A percentile compares a stretch with the other conserved stretches of the same genome.
phyloP scores from a whole-genome alignment of 1,284 basidiomycete genomes.

The Leccinum cinnamomeum region DNA sequence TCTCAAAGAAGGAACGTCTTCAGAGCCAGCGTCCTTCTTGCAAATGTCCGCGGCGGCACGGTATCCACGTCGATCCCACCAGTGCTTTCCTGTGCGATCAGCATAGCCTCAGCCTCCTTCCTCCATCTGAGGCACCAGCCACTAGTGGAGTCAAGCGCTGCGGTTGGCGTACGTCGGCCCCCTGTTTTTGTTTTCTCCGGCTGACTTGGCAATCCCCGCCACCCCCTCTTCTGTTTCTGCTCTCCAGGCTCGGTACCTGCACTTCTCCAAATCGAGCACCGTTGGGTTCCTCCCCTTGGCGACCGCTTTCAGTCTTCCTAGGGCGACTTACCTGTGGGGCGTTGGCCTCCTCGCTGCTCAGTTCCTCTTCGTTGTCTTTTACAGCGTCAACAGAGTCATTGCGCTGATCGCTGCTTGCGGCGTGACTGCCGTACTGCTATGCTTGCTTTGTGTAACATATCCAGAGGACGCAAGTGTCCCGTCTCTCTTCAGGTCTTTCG shows the following conservation, averaged over 20 bases:
- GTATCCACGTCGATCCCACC: constrained; percentile 27
- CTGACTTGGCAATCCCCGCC: constrained; percentile 3
- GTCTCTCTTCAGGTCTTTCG: constrained; percentile 3
- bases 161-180: constrained; percentile 25
- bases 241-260: constrained; percentile 29
- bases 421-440: constrained; percentile 18
- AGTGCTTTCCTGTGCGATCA: constrained; percentile 22
- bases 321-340: constrained; percentile 31
- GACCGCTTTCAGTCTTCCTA: constrained; percentile 32
- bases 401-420: constrained; percentile 14
- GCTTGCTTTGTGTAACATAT: constrained; percentile 19
- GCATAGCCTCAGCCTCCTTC: constrained; percentile 32
- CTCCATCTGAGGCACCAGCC: constrained; percentile 30
- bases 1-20: background rate
- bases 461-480: constrained; percentile 18
- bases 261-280: constrained; percentile 16
- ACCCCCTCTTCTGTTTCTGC: background rate
- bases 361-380: constrained; percentile 23
- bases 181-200: background rate
- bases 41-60: constrained; percentile 24
- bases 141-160: constrained; percentile 24
- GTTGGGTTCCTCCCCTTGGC: constrained; percentile 29
- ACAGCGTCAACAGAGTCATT: constrained; percentile 11
- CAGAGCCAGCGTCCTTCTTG: constrained; percentile 30
- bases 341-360: constrained; percentile 25